Percentiles rank a stretch among this genome's conserved stretches.
Conservation (phyloP, 306 rosid genomes). For the Gynostemma pentaphyllum region DNA sequence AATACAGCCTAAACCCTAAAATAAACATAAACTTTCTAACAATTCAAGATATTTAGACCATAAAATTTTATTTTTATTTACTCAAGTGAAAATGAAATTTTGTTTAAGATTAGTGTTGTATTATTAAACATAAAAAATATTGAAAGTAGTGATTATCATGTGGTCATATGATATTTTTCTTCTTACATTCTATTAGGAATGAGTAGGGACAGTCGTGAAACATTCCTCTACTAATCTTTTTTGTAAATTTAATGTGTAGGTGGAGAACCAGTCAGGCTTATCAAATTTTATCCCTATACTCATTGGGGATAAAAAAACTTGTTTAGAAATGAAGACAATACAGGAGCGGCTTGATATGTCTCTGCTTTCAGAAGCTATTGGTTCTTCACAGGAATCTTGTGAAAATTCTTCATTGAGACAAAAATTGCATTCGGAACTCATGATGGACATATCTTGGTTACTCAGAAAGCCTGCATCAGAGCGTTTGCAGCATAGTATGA, state of each 20-base stretch:
- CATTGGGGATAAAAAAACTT: slow-evolving; percentile 63
- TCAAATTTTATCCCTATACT: slow-evolving; percentile 87
- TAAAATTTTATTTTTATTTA: no score
- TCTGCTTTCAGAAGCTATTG: slow-evolving; percentile 27
- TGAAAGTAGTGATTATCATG: not conserved
- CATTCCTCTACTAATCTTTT: not conserved
- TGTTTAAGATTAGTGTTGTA: no score
- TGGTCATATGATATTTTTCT: not conserved
- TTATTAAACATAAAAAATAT: not conserved
- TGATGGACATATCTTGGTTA: slow-evolving; percentile 84
- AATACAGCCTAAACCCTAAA: no score
- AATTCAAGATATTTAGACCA: no score
- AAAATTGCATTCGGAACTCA: slow-evolving; percentile 43
- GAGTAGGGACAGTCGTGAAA: no score
- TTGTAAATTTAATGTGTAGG: slow-evolving; percentile 30
- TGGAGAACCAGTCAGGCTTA: slow-evolving; percentile 91
- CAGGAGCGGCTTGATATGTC: slow-evolving; percentile 41
- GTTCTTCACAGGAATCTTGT: slow-evolving; percentile 38
- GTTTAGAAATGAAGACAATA: slow-evolving; percentile 60
- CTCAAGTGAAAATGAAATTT: no score
- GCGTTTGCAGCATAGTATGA: slow-evolving; percentile 33
- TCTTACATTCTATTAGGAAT: no score
- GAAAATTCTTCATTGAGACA: slow-evolving; percentile 41
- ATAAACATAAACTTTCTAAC: no score
- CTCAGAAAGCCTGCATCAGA: slow-evolving; percentile 62